Percentiles rank a stretch among this genome's conserved stretches.
Evolutionary conservation across 345 rosid species (phyloP).

Genomic region (Passiflora organensis): DNA sequence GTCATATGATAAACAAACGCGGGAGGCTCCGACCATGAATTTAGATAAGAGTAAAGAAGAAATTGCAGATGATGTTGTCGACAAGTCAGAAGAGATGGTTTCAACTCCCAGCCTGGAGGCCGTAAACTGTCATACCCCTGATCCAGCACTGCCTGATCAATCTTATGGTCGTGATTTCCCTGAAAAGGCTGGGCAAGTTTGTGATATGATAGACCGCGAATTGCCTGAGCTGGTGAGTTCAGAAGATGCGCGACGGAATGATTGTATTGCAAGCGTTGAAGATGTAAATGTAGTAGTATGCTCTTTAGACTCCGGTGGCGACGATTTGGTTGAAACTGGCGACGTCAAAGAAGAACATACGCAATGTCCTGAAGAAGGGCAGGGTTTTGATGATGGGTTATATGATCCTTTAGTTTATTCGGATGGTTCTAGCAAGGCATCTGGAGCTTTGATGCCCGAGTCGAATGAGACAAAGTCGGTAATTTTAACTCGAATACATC

Average conservation of each 20-base stretch:
- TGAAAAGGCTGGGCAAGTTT: slow-evolving; percentile 16
- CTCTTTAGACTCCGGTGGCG: slow-evolving; percentile 8
- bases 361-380: slow-evolving; percentile 17
- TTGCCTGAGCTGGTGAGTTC: slow-evolving; percentile 14
- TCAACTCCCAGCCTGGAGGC: slow-evolving; percentile 15
- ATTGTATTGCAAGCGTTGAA: background rate
- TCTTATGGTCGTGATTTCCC: slow-evolving; percentile 11
- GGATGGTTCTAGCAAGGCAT: slow-evolving; percentile 37
- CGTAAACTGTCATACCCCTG: background rate
- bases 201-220: slow-evolving; percentile 24
- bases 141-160: slow-evolving; percentile 12
- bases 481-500: slow-evolving; percentile 93
- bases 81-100: slow-evolving; percentile 8
- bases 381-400: slow-evolving; percentile 22
- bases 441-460: slow-evolving; percentile 44
- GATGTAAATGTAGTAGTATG: slow-evolving; percentile 12
- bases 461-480: slow-evolving; percentile 69
- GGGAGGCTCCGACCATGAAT: slow-evolving; percentile 7
- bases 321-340: slow-evolving; percentile 6
- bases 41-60: slow-evolving; percentile 22
- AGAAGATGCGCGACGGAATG: slow-evolving; percentile 16
- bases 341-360: slow-evolving; percentile 12
- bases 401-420: slow-evolving; percentile 33
- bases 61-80: slow-evolving; percentile 5
- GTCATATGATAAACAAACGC: slow-evolving; percentile 23